Conservation (phyloP, 495 filamentous ascomycete species). For the Tuber brumale region DNA sequence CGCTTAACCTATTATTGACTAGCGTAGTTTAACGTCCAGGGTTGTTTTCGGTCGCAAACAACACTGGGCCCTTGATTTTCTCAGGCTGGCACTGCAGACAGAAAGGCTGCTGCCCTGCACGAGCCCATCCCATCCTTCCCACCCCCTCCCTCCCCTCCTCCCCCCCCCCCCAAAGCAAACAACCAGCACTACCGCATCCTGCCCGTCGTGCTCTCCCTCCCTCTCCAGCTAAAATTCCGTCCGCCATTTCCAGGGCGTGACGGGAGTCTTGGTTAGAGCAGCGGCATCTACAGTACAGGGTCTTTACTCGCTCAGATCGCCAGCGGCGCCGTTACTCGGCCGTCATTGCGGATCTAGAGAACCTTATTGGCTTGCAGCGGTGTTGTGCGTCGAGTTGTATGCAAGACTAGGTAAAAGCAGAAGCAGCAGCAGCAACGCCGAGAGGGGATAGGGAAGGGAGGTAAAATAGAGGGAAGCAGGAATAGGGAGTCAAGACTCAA, state of each 20-base stretch:
- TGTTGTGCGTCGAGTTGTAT: constrained; percentile 32
- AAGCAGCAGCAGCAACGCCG: constrained; percentile 2
- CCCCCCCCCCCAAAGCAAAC: constrained; percentile 15
- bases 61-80: constrained; percentile 32
- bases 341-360: constrained; percentile 35
- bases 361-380: constrained; percentile 39
- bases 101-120: constrained; percentile 24
- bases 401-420: constrained; percentile 21
- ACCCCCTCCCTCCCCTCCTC: constrained; percentile 16
- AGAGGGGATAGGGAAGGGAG: not conserved
- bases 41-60: constrained; percentile 35
- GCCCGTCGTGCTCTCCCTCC: constrained; percentile 25
- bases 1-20: constrained; percentile 32
- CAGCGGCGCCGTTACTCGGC: constrained; percentile 32
- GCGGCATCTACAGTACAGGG: constrained; percentile 23
- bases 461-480: constrained; percentile 8
- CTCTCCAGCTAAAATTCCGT: constrained; percentile 15
- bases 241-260: constrained; percentile 15
- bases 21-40: constrained; percentile 20
- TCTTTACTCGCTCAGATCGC: constrained; percentile 27
- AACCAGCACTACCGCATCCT: constrained; percentile 19
- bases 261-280: constrained; percentile 23
- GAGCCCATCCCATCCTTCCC: constrained; percentile 36
- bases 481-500: constrained; percentile 14
- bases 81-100: constrained; percentile 29